These are phyloP conservation scores for Breynia disticha DNA, from an alignment of 441 rosid genomes.

Conservation along the genomic window DNA sequence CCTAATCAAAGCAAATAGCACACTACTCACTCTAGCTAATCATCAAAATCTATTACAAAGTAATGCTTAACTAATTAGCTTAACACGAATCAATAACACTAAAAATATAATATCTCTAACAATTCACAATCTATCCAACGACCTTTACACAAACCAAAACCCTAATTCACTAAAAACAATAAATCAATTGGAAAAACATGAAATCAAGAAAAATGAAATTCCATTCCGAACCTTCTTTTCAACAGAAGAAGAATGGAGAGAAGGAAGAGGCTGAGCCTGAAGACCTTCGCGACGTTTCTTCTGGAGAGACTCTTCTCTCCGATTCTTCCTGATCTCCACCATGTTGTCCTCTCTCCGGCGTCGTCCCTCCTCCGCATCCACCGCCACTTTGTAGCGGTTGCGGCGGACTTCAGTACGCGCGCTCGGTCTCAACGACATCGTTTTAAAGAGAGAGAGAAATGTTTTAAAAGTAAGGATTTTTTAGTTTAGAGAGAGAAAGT, in stretches of 20 bases:
- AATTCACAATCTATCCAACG: no score
- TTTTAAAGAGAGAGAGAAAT: no score
- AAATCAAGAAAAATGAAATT: not conserved
- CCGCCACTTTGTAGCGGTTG: slow-evolving; percentile 79
- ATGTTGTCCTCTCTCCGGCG: slow-evolving; percentile 84
- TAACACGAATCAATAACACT: no score
- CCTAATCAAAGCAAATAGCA: no score
- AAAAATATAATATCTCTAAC: no score
- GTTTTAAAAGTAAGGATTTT: not conserved
- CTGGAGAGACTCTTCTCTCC: slow-evolving; percentile 76
- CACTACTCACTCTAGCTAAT: no score
- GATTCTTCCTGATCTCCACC: slow-evolving; percentile 93
- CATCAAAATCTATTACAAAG: no score
- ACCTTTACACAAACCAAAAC: no score
- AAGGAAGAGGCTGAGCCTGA: slow-evolving; percentile 40
- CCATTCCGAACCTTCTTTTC: slow-evolving; percentile 82
- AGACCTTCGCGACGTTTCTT: slow-evolving; percentile 84
- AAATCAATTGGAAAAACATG: not conserved
- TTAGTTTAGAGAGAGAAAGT: not conserved
- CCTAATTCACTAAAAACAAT: not conserved
- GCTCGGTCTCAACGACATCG: slow-evolving; percentile 81
- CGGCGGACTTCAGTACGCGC: slow-evolving; percentile 68
- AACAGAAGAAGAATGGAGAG: slow-evolving; percentile 36
- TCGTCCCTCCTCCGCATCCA: slow-evolving; percentile 85
- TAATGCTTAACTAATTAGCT: no score